Percentiles rank a stretch among this genome's conserved stretches.
Evolutionary conservation across 2,329 filamentous ascomycete species (phyloP).

Genomic region (Neodidymelliopsis sp.): DNA sequence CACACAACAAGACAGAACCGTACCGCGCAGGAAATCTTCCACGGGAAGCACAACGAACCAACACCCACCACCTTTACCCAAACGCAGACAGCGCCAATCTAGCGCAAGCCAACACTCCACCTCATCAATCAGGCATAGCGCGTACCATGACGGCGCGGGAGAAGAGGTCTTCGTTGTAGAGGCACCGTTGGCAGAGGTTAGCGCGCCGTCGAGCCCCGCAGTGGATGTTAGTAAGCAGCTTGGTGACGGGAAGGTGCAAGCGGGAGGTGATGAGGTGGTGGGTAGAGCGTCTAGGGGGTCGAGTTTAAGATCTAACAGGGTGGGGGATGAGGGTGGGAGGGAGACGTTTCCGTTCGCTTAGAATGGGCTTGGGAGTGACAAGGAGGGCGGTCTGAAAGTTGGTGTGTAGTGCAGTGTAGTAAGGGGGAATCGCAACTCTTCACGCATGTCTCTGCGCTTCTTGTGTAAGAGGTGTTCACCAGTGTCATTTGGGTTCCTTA

Average conservation of each 20-base stretch:
- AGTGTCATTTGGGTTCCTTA: too few relatives aligned
- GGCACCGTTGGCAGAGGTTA: constrained; percentile 36
- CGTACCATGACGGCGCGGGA: constrained; percentile 14
- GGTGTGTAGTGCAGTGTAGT: too few relatives aligned
- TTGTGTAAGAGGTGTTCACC: too few relatives aligned
- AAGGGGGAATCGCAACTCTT: too few relatives aligned
- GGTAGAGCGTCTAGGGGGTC: constrained; percentile 1
- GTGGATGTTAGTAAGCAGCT: constrained; percentile 10
- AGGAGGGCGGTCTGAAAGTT: too few relatives aligned
- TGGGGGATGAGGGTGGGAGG: not conserved
- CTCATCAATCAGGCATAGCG: constrained; percentile 10
- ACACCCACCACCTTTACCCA: constrained; percentile 58
- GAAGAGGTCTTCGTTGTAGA: constrained; percentile 42
- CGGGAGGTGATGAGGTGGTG: not conserved
- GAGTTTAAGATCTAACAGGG: constrained; percentile 4
- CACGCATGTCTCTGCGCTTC: too few relatives aligned
- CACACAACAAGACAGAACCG: constrained; percentile 1
- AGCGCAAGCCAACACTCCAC: constrained; percentile 23
- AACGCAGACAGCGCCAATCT: constrained; percentile 50
- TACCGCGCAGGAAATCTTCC: constrained; percentile 20
- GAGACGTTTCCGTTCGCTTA: constrained; percentile 33
- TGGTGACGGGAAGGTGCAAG: not conserved
- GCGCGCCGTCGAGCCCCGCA: constrained; percentile 32
- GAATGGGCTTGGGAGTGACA: too few relatives aligned
- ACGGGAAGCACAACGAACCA: constrained; percentile 19